Evolutionary conservation across 352 stramenopile genomes (phyloP), one percentile per base, ranked within the genome.

Genomic region (Pythium apleroticum): DNA sequence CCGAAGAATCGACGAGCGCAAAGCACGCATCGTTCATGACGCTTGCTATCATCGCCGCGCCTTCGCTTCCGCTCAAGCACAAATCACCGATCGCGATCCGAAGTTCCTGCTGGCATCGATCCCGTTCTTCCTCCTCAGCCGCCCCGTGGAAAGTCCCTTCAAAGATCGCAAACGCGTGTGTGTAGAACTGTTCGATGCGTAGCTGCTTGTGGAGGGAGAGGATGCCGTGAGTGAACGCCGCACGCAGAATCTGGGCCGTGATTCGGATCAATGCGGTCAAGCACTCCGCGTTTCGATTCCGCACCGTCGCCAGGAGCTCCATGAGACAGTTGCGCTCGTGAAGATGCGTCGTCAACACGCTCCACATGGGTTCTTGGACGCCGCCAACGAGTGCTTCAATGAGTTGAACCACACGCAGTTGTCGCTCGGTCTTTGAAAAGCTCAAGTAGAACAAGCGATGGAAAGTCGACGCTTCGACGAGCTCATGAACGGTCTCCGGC

Each of bases 401-500:
- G 6, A 69, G 37, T 31, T 68, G 19, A 46, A 80, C 53, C 3
- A 30, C 49, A 15, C 24, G 31, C 5, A 66, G 28, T n/a, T 76
- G 63, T n/a, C 59, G 49, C 17, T 57, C 37, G 17, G 17, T 31
- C 20, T 54, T 61, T 5, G 57, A 30, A 61, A 86, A 85, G 5
- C 43, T 58, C 33, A 89, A 48, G 43, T 71, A 46, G 48, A 89
- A 86, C 19, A 89, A 68, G 3, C 76, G 73, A 68, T 89, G 80
- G 22, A 86, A 49, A 2, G 78, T 81, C 28, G 66, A 84, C 19
- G 71, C 58, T 46, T 88, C 78, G 0, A 70, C 64, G 15, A 89
- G 65, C 31, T 89, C 78, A 20, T 85, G 75, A 2, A 84, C 66
- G 5, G 71, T 74, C 63, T 81, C 75, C 33, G 70, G 65, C 15